Evolutionary conservation across 306 rosid genomes (phyloP), one percentile per base, ranked within the genome.

Genomic region (Malus asiatica): DNA sequence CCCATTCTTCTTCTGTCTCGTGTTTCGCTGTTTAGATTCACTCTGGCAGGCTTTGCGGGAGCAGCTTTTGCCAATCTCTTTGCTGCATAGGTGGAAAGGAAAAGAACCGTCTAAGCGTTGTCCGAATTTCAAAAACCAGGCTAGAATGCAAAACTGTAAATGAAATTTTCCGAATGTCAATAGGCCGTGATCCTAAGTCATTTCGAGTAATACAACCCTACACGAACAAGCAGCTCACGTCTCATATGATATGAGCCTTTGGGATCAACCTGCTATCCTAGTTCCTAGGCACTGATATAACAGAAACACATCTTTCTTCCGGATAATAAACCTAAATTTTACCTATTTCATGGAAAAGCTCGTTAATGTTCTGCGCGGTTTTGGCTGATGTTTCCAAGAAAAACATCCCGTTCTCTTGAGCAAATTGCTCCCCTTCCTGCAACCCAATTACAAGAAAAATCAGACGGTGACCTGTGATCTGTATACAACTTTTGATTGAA

Each of bases 311-410:
- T 22, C 7, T 45, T 64, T 63, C 45, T 29, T 53, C 29, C 45
- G 5, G 22, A 46, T 46, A 25, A 55, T 10, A 45, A 22, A 62
- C 25, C 9, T 20, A 65, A 71, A 71, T 63, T 38, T 35, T 83
- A 93, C 98, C 98, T 81, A 89, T 90, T 81, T 93, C 98, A 68
- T 76, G 85, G 87, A 93, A 93, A 67, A 90, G 93, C 45, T 93
- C 98, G 66, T 89, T 89, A 73, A 89, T 72, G 78, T 93, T 93
- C 60, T 81, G 90, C 27, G 95, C 86, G 67, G 91, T 90, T 86
- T 85, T 88, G 27, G 98, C 98, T 52, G 97, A 93, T n/a, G 98
- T 86, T 86, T 90, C 97, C 75, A 86, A 84, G 87, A 79, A 90
- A 77, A 93, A 88, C 94, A 90, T 89, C 67, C 93, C 98, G 75